Percentiles rank a stretch among this genome's conserved stretches.
Conservation (phyloP, 805 yeast genomes). For the Starmerella vaccinii region DNA sequence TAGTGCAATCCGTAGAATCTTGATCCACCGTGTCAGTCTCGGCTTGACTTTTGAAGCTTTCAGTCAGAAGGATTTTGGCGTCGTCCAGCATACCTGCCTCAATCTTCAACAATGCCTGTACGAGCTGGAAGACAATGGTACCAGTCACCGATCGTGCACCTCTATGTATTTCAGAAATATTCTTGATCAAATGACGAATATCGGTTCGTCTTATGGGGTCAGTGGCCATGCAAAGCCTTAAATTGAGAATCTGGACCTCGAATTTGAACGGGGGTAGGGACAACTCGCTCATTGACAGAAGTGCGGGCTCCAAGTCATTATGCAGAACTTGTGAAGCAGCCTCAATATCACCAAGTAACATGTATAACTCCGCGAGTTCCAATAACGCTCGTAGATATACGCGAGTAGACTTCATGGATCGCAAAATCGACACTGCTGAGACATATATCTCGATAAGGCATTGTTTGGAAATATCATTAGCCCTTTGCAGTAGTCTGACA, state of each 20-base stretch:
- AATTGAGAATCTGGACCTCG: neutral
- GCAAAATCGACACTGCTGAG: neutral
- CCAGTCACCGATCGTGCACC: neutral
- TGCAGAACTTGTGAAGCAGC: neutral
- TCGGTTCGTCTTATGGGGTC: neutral
- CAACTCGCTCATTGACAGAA: neutral
- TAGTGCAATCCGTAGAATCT: neutral
- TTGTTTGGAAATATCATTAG: neutral
- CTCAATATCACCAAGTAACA: neutral
- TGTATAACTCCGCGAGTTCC: neutral
- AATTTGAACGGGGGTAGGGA: neutral
- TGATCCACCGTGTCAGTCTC: neutral
- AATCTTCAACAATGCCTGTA: neutral
- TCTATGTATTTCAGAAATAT: neutral
- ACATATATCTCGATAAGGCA: neutral
- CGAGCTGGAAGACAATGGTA: neutral
- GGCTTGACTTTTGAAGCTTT: constrained; percentile 2
- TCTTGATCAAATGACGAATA: neutral
- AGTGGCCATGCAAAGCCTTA: neutral
- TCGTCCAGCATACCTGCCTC: neutral
- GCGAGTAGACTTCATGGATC: neutral
- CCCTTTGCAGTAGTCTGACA: neutral
- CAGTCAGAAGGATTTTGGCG: neutral
- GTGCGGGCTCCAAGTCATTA: neutral
- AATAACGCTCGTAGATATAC: neutral